A percentile compares a stretch with the other conserved stretches of the same genome.
Evolutionary conservation across 2,329 filamentous ascomycete species (phyloP).

Genomic region (Xylogone sp.): DNA sequence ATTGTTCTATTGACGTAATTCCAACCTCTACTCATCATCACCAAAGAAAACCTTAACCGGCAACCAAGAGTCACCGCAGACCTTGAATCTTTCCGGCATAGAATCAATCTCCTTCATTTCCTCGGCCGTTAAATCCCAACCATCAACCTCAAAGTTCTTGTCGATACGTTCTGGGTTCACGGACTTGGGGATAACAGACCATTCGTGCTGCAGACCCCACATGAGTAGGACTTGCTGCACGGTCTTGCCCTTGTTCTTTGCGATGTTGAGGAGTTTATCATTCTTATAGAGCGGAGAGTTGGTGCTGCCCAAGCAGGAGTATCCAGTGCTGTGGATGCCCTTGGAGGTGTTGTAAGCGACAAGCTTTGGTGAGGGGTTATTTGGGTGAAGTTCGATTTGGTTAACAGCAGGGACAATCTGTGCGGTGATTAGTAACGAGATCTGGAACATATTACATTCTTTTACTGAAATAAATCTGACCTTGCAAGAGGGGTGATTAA

Average conservation of each 20-base stretch:
- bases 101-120: slow-evolving; percentile 61
- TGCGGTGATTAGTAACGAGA: slow-evolving; percentile 1
- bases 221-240: slow-evolving; percentile 73
- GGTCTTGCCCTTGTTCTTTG: slow-evolving; percentile 63
- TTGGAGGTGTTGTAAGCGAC: slow-evolving; percentile 68
- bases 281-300: slow-evolving; percentile 69
- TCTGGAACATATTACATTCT: not conserved
- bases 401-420: slow-evolving; percentile 65
- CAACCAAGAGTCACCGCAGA: slow-evolving; percentile 71
- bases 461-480: slow-evolving; percentile 33
- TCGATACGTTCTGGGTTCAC: slow-evolving; percentile 71
- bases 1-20: not conserved
- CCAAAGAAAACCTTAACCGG: slow-evolving; percentile 80
- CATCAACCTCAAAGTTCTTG: slow-evolving; percentile 71
- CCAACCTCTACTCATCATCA: slow-evolving; percentile 63
- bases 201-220: slow-evolving; percentile 79
- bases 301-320: slow-evolving; percentile 70
- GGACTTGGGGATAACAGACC: slow-evolving; percentile 82
- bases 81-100: slow-evolving; percentile 65
- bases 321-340: slow-evolving; percentile 71
- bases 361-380: slow-evolving; percentile 77
- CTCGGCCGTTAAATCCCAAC: slow-evolving; percentile 68
- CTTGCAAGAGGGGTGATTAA: slow-evolving; percentile 62
- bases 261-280: slow-evolving; percentile 56
- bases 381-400: slow-evolving; percentile 79